Percentiles rank a stretch among this genome's conserved stretches.
phyloP scores from a whole-genome alignment of 176 grass and related monocot genomes.

The Carex littledalei region DNA sequence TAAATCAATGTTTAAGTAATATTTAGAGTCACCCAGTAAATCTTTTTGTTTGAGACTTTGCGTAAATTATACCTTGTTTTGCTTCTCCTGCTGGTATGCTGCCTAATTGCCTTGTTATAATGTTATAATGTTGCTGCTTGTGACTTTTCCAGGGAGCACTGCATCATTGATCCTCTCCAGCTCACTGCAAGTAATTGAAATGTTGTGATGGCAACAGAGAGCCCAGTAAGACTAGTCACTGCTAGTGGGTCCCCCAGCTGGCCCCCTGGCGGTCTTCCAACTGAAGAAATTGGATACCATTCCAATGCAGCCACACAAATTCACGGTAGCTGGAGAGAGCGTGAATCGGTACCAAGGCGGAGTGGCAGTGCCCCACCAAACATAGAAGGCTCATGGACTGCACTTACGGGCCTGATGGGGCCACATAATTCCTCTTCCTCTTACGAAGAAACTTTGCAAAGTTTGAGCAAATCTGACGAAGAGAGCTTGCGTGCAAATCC shows the following conservation, averaged over 20 bases:
- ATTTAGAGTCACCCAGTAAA: not conserved
- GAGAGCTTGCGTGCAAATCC: slow-evolving; percentile 61
- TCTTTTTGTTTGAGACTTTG: not conserved
- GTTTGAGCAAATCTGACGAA: slow-evolving; percentile 52
- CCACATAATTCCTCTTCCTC: slow-evolving; percentile 35
- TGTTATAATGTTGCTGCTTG: not conserved
- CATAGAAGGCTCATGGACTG: slow-evolving; percentile 86
- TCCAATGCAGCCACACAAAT: slow-evolving; percentile 22
- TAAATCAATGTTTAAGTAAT: not conserved
- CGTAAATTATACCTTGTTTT: slow-evolving; percentile 9
- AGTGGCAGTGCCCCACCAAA: slow-evolving; percentile 91
- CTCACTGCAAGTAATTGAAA: not conserved
- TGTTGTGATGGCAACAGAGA: slow-evolving; percentile 81
- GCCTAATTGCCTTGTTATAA: not conserved
- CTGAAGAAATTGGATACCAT: slow-evolving; percentile 58
- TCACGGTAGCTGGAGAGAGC: slow-evolving; percentile 45
- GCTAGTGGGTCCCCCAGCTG: slow-evolving; percentile 50
- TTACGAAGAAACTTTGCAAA: slow-evolving; percentile 42
- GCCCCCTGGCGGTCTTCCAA: slow-evolving; percentile 45
- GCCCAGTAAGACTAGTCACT: slow-evolving; percentile 60
- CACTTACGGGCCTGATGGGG: slow-evolving; percentile 52
- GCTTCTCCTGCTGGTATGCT: not conserved
- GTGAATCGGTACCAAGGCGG: slow-evolving; percentile 54
- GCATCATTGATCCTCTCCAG: not conserved
- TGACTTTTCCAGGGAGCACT: not conserved